Evolutionary conservation across 805 yeast genomes (phyloP), one percentile per base, ranked within the genome.

Genomic region (Starmerella potacharoeniae): DNA sequence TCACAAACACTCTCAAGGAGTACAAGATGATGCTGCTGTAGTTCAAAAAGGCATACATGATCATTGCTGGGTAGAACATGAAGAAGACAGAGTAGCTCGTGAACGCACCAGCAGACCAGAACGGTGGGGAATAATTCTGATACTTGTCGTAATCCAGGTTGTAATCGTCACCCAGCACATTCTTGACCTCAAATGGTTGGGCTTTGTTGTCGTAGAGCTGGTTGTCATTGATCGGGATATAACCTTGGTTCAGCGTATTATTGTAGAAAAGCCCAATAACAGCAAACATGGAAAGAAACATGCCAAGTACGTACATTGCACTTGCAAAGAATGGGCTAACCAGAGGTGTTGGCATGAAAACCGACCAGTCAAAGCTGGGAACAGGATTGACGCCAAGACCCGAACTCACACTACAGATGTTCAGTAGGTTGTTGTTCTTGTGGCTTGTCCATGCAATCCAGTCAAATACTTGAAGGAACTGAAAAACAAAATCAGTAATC

Each of bases 401-500:
- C 13, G 59, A 56, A 14, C 29, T 2, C 28, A 70, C 64, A 31
- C 84, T 83, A 11, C 81, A 76, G n/a, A 80, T 65, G 7, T 66
- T 62, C 14, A 78, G 77, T 52, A 80, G 65, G 59, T 74, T 73
- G 55, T 73, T 69, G 63, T 77, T 78, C 40, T 73, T 57, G 13
- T 82, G 83, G 5, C 68, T 66, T 48, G 79, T 79, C 85, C 84
- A 80, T 1, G 78, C 73, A 62, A 77, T 71, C 85, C 84, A 81
- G 60, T 75, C 79, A 66, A 84, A 83, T 61, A 76, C 75, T 0
- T 81, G 73, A 53, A 84, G 73, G 1, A 80, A 87, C 17, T 72
- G 69, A 69, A 82, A 83, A 29, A 84, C 70, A 64, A 73, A 83
- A 53, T 82, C 84, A 3, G 89, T 88, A 61, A 84, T 68, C 80